phyloP scores from a whole-genome alignment of 495 filamentous ascomycete species.

The Mycothermus thermophilus region DNA sequence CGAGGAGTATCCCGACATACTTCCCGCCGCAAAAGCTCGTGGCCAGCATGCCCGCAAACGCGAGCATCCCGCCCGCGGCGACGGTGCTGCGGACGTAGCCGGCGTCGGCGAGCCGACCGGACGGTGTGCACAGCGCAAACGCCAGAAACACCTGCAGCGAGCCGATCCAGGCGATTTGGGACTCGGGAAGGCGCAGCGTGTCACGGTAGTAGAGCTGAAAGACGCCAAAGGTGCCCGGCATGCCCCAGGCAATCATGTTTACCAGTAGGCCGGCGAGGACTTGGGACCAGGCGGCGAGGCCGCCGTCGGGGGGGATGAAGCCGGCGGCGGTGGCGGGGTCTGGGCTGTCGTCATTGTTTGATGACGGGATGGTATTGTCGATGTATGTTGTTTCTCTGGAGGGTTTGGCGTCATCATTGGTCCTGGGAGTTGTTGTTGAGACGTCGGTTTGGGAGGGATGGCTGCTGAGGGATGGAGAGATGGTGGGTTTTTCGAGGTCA shows the following conservation, averaged over 20 bases:
- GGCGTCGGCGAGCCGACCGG: constrained; percentile 29
- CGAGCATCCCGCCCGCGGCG: constrained; percentile 19
- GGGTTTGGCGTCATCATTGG: too few relatives aligned
- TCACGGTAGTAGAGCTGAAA: constrained; percentile 36
- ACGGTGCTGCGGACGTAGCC: constrained; percentile 28
- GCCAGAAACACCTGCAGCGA: constrained; percentile 33
- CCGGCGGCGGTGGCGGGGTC: too few relatives aligned
- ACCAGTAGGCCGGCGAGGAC: constrained; percentile 26
- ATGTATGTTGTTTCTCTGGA: too few relatives aligned
- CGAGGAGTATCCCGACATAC: constrained; percentile 34
- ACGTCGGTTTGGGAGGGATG: too few relatives aligned
- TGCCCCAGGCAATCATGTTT: constrained; percentile 31
- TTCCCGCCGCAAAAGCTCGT: constrained; percentile 25
- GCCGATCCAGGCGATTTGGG: constrained; percentile 34
- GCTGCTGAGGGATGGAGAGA: too few relatives aligned
- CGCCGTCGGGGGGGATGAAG: constrained; percentile 26
- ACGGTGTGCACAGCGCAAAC: constrained; percentile 24
- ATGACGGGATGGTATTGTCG: too few relatives aligned
- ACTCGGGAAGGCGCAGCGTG: constrained; percentile 25
- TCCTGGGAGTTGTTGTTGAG: too few relatives aligned
- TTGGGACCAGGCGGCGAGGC: constrained; percentile 28
- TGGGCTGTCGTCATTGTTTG: too few relatives aligned
- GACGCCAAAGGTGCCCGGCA: constrained; percentile 29
- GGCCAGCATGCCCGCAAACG: constrained; percentile 30
- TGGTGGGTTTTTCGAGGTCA: too few relatives aligned